phyloP scores from a whole-genome alignment of 371 early-diverging fungal genomes.

The Dichotomocladium elegans region DNA sequence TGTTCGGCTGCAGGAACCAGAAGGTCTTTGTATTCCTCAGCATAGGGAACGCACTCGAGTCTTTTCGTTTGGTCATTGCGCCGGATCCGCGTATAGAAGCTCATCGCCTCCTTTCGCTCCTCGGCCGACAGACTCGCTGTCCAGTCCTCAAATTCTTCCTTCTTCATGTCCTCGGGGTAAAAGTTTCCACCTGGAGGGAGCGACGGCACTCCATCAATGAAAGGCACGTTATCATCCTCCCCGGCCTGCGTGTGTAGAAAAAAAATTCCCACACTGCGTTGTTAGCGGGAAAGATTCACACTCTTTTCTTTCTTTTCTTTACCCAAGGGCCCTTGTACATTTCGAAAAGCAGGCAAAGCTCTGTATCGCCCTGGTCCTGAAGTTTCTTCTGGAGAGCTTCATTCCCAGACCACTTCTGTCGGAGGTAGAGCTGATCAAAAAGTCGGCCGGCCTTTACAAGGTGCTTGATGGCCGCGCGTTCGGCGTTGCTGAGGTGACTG shows the following conservation, averaged over 20 bases:
- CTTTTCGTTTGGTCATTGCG: slow-evolving; percentile 29
- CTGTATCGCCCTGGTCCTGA: slow-evolving; percentile 27
- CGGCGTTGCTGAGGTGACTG: slow-evolving; percentile 53
- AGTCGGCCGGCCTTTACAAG: slow-evolving; percentile 62
- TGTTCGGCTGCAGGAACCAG: slow-evolving; percentile 57
- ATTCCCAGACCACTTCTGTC: slow-evolving; percentile 73
- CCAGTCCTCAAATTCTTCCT: slow-evolving; percentile 66
- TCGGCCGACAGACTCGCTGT: slow-evolving; percentile 35
- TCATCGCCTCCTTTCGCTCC: slow-evolving; percentile 56
- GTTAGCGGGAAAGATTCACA: no score
- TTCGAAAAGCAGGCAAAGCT: slow-evolving; percentile 52
- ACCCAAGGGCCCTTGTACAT: slow-evolving; percentile 78
- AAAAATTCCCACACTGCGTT: no score
- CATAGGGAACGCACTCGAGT: slow-evolving; percentile 52
- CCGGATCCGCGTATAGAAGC: slow-evolving; percentile 65
- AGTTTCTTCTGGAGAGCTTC: slow-evolving; percentile 53
- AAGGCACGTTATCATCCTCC: slow-evolving; percentile 55
- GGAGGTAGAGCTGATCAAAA: slow-evolving; percentile 62
- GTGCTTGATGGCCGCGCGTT: slow-evolving; percentile 62
- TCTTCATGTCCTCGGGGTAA: slow-evolving; percentile 77
- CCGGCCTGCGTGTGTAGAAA: slow-evolving; percentile 12
- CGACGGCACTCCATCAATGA: slow-evolving; percentile 55
- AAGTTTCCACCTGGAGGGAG: slow-evolving; percentile 68
- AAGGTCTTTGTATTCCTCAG: slow-evolving; percentile 60
- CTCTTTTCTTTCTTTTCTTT: no score